Percentiles rank a stretch among this genome's conserved stretches.
Conservation (phyloP, 1,284 basidiomycete species). For the Sphagnurus paluster region DNA sequence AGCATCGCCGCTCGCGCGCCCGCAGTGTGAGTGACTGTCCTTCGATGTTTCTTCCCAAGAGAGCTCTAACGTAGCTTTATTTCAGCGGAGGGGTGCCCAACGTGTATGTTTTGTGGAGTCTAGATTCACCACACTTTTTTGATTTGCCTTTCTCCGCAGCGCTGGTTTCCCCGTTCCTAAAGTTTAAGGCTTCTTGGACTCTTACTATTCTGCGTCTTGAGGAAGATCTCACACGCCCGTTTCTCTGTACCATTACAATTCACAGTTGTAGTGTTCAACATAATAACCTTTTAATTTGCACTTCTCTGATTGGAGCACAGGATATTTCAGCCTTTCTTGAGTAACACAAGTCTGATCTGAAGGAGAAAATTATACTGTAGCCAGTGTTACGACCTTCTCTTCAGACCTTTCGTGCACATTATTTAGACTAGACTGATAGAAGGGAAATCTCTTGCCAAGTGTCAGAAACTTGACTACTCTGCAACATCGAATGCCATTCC, state of each 20-base stretch:
- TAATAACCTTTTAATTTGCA: not conserved
- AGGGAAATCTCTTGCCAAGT: no score
- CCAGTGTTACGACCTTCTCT: not conserved
- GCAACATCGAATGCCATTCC: not conserved
- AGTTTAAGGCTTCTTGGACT: not conserved
- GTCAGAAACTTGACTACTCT: not conserved
- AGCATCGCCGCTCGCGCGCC: constrained; percentile 10
- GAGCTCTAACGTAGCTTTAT: not conserved
- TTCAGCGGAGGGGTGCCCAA: constrained; percentile 4
- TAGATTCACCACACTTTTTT: not conserved
- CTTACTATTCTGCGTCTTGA: not conserved
- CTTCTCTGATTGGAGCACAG: not conserved
- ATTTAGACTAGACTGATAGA: no score
- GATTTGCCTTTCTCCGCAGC: not conserved
- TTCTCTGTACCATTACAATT: not conserved
- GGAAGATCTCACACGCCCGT: not conserved
- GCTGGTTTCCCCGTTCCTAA: constrained; percentile 10
- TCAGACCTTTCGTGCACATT: no score
- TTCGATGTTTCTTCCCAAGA: not conserved
- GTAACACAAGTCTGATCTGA: not conserved
- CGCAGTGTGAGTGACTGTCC: constrained; percentile 6
- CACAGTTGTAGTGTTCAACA: not conserved
- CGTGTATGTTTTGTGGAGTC: constrained; percentile 3
- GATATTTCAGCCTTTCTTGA: not conserved
- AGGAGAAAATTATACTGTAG: not conserved